Evolutionary conservation across 345 rosid species (phyloP), one percentile per base, ranked within the genome.

Genomic region (Carallia brachiata): DNA sequence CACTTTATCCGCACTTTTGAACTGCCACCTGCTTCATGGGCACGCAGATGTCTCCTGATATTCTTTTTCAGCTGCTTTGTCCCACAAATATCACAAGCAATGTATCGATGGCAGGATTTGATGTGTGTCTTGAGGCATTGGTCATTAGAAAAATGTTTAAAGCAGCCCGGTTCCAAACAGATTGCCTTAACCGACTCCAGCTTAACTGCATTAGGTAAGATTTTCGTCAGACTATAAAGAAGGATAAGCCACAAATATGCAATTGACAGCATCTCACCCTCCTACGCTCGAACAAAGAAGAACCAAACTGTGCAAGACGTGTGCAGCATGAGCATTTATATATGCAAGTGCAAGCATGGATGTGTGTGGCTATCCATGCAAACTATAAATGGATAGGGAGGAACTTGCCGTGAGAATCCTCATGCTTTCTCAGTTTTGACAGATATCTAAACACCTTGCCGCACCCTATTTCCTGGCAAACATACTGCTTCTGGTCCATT

Each of bases 391-490:
- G 19, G 19, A 58, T 19, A 37, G 7, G 53, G 77, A 67, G 59
- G 40, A 37, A 59, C 76, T 78, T 71, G 76, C 98, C 90, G 85
- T 90, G 97, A 65, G 93, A 85, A 34, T 85, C 89, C 64, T 83
- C 79, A n/a, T 94, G 98, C 74, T 77, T 87, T 73, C 56, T 75
- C 55, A 90, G 71, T 78, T 78, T 80, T 12, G 96, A 91, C 13
- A 82, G 80, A 68, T 72, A 90, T 69, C 69, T 82, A 70, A 95
- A 94, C 44, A 71, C 82, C 78, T 95, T 95, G 12, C 92, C 93
- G 69, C 99, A 95, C 7, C 96, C 97, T 63, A 44, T 56, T 77
- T 92, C 97, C 19, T 64, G 79, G 75, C 97, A 95, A 62, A 74
- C 79, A 76, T 73, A 67, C 70, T 77, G 81, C 77, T 82, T 81